Conservation (phyloP, 1,139 yeast species). For the Arxiozyma slooffiae region DNA sequence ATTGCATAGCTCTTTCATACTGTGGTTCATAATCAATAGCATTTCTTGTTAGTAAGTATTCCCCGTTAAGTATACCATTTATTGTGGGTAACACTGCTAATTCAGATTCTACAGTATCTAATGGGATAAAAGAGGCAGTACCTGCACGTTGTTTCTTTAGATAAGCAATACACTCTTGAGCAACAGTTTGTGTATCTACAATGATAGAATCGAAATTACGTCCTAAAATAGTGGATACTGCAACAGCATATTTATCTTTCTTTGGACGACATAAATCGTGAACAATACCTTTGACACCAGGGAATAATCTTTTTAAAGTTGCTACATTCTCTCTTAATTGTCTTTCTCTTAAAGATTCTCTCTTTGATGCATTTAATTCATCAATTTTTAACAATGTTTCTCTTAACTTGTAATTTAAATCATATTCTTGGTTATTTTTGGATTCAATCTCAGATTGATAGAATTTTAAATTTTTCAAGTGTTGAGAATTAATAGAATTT, state of each 20-base stretch:
- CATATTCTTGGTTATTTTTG: constrained; percentile 36
- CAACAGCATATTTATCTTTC: constrained; percentile 62
- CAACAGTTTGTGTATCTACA: constrained; percentile 67
- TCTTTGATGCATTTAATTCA: constrained; percentile 62
- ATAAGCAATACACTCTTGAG: constrained; percentile 72
- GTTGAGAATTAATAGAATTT: constrained; percentile 34
- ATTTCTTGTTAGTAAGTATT: constrained; percentile 43
- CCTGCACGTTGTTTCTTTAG: constrained; percentile 83
- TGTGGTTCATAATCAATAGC: constrained; percentile 60
- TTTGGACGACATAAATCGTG: constrained; percentile 74
- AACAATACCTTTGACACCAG: constrained; percentile 74
- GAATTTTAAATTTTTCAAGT: constrained; percentile 33
- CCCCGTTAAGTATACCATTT: constrained; percentile 14
- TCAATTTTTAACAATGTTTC: constrained; percentile 54
- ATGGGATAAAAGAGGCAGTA: constrained; percentile 76
- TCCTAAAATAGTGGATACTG: constrained; percentile 75
- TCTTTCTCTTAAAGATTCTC: constrained; percentile 65
- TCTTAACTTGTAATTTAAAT: constrained; percentile 51
- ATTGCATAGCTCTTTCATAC: constrained; percentile 69
- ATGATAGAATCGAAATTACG: constrained; percentile 70
- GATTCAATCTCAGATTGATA: constrained; percentile 29
- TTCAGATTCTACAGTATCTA: constrained; percentile 68
- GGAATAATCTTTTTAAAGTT: constrained; percentile 57
- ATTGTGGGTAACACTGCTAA: constrained; percentile 25
- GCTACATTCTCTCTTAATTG: constrained; percentile 63